Evolutionary conservation across 768 basidiomycete genomes (phyloP).

Genomic region (Sutorius australiensis): DNA sequence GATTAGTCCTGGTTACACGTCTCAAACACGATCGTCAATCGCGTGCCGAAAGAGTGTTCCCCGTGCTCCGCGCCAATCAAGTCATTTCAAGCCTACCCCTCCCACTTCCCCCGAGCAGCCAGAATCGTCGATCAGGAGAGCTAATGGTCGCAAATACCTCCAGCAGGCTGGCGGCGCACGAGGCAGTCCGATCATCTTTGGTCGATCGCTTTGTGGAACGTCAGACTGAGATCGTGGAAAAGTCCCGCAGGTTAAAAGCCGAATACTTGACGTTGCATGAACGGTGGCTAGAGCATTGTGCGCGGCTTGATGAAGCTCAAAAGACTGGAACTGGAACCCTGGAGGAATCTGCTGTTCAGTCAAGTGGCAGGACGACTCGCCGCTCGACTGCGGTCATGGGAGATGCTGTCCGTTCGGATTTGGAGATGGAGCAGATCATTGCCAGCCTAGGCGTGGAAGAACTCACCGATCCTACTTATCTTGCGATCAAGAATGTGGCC

Average conservation of each 20-base stretch:
- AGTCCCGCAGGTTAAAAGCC: conserved; percentile 51
- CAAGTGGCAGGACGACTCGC: conserved; percentile 61
- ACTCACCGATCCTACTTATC: conserved; percentile 84
- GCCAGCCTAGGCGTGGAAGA: conserved; percentile 92
- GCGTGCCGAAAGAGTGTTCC: conserved; percentile 57
- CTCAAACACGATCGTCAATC: conserved; percentile 58
- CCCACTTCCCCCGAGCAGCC: conserved; percentile 29
- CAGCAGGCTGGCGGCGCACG: conserved; percentile 36
- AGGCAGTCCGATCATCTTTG: conserved; percentile 45
- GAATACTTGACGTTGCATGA: conserved; percentile 70
- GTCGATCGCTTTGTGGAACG: conserved; percentile 52
- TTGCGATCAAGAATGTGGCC: conserved; percentile 83
- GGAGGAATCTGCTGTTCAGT: conserved; percentile 39
- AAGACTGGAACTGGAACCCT: conserved; percentile 28
- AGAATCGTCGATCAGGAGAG: conserved; percentile 48
- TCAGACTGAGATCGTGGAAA: conserved; percentile 47
- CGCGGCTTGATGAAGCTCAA: conserved; percentile 53
- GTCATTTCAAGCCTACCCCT: conserved; percentile 36
- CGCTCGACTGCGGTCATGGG: conserved; percentile 69
- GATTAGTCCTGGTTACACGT: conserved; percentile 59
- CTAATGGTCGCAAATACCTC: conserved; percentile 37
- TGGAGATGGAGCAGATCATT: conserved; percentile 97
- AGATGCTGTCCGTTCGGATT: conserved; percentile 89
- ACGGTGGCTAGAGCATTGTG: conserved; percentile 71
- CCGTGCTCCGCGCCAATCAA: conserved; percentile 60